Percentiles rank a stretch among this genome's conserved stretches.
Evolutionary conservation across 805 yeast species (phyloP).

Genomic region (Candida chilensis): DNA sequence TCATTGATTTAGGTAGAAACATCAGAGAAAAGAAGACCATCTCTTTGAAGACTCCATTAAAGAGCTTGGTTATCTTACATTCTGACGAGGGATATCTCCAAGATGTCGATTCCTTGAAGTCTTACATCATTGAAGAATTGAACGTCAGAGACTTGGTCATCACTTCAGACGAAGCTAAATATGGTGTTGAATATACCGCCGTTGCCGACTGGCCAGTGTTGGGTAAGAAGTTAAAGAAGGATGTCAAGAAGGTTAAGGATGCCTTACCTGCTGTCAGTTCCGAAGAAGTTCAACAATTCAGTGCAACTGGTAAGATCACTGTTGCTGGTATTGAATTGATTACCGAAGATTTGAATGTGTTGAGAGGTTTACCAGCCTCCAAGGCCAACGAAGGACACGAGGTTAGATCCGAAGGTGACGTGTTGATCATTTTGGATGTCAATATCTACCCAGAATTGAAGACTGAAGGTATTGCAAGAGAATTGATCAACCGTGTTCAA

Average conservation of each 20-base stretch:
- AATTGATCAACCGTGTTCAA: conserved; percentile 93
- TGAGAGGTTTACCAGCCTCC: conserved; percentile 76
- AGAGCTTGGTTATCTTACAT: conserved; percentile 78
- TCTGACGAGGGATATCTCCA: conserved; percentile 63
- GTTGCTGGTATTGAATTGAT: conserved; percentile 82
- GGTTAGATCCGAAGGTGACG: conserved; percentile 82
- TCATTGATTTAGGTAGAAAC: conserved; percentile 91
- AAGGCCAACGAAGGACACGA: conserved; percentile 66
- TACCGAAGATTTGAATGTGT: conserved; percentile 81
- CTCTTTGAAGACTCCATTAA: conserved; percentile 91
- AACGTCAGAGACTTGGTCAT: conserved; percentile 84
- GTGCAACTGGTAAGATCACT: conserved; percentile 63
- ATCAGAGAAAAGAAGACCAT: conserved; percentile 94
- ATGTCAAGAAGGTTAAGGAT: conserved; percentile 88
- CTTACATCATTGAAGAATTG: conserved; percentile 82
- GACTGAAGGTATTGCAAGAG: conserved; percentile 95
- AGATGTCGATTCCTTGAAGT: conserved; percentile 70
- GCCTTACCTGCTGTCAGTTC: conserved; percentile 81
- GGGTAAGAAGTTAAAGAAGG: conserved; percentile 95
- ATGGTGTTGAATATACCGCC: conserved; percentile 87
- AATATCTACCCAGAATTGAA: conserved; percentile 80
- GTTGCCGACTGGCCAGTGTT: conserved; percentile 99
- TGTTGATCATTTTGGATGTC: conserved; percentile 81
- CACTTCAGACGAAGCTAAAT: conserved; percentile 83
- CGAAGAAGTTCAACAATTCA: conserved; percentile 70